Evolutionary conservation across 164 flowering plant species (phyloP).

Genomic region (Berberis vulgaris): DNA sequence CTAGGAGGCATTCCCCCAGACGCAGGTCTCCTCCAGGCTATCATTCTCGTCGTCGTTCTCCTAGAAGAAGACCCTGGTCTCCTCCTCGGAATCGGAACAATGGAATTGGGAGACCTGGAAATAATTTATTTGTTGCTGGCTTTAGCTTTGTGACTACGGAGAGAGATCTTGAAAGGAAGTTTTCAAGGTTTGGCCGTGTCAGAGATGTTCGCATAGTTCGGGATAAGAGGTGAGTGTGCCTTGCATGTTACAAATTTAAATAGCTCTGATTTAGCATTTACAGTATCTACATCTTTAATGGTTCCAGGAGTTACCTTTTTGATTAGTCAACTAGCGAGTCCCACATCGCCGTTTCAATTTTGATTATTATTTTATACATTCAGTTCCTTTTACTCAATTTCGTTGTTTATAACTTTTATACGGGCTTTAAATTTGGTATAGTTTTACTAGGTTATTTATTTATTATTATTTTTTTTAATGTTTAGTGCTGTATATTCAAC

Average conservation of each 20-base stretch:
- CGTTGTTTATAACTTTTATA: too few species aligned
- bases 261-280: too few species aligned
- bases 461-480: too few species aligned
- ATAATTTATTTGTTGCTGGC: conserved; percentile 36
- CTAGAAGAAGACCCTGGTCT: conserved; percentile 29
- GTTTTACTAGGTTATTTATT: too few species aligned
- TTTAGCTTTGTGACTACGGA: conserved; percentile 34
- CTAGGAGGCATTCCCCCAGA: conserved; percentile 26
- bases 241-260: neutral
- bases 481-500: too few species aligned
- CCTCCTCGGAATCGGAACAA: conserved; percentile 33
- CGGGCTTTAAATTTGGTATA: too few species aligned
- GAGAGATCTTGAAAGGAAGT: conserved; percentile 35
- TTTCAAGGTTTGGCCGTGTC: conserved; percentile 36
- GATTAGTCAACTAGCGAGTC: too few species aligned
- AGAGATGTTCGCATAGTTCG: conserved; percentile 40
- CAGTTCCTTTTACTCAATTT: too few species aligned
- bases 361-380: too few species aligned
- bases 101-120: conserved; percentile 36
- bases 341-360: too few species aligned
- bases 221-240: conserved; percentile 28
- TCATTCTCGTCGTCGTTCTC: conserved; percentile 21
- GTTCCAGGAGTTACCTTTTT: too few species aligned
- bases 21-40: conserved; percentile 22
- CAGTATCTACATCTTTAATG: too few species aligned